Conservation (phyloP, 768 basidiomycete species). For the Chalciporus chontae region DNA sequence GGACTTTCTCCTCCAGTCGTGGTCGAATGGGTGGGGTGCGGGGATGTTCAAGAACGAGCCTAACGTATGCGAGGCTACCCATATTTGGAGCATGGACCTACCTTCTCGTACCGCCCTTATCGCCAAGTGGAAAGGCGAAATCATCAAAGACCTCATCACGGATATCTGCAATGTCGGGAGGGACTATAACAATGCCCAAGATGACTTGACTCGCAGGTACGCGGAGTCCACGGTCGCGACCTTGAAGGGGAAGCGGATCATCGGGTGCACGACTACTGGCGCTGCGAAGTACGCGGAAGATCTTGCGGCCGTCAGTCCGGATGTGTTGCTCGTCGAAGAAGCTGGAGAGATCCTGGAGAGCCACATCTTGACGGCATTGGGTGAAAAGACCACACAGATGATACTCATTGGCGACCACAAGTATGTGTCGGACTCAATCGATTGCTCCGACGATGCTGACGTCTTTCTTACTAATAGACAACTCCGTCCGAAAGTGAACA, state of each 20-base stretch:
- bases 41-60: slow-evolving; percentile 36
- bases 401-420: slow-evolving; percentile 75
- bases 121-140: slow-evolving; percentile 35
- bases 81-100: slow-evolving; percentile 38
- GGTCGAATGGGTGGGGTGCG: slow-evolving; percentile 44
- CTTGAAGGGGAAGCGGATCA: slow-evolving; percentile 49
- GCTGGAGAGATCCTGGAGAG: slow-evolving; percentile 73
- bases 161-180: slow-evolving; percentile 33
- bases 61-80: slow-evolving; percentile 19
- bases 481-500: slow-evolving; percentile 70
- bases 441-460: not conserved
- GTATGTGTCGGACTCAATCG: slow-evolving; percentile 30
- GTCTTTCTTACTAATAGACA: slow-evolving; percentile 47
- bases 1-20: slow-evolving; percentile 45
- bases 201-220: slow-evolving; percentile 35
- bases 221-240: slow-evolving; percentile 33
- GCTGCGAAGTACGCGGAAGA: slow-evolving; percentile 57
- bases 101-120: slow-evolving; percentile 27
- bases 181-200: slow-evolving; percentile 41
- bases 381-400: slow-evolving; percentile 45
- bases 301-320: slow-evolving; percentile 45
- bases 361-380: slow-evolving; percentile 61
- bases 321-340: slow-evolving; percentile 65
- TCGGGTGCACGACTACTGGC: slow-evolving; percentile 69
- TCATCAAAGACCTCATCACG: slow-evolving; percentile 33